These are phyloP conservation scores for Solanum piurae DNA, from an alignment of 257 asterid genomes.

Conservation along the genomic window DNA sequence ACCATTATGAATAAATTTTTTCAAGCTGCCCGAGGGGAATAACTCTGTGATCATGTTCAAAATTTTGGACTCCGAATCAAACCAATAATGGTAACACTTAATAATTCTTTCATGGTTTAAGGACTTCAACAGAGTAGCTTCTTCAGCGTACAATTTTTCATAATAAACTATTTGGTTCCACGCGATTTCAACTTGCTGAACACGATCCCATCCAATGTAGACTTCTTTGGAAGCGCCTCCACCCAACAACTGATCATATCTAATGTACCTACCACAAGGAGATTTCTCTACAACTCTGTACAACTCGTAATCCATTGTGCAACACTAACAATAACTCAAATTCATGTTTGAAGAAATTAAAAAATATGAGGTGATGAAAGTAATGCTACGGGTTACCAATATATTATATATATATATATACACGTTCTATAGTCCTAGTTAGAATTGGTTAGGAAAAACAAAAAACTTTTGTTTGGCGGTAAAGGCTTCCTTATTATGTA, in stretches of 20 bases:
- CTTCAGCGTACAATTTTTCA: conserved; percentile 13
- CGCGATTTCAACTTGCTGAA: conserved; percentile 12
- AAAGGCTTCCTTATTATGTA: background rate
- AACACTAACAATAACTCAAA: background rate
- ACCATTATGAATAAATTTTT: background rate
- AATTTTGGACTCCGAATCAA: conserved; percentile 9
- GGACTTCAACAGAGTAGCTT: conserved; percentile 21
- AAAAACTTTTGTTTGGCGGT: background rate
- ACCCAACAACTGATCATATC: background rate
- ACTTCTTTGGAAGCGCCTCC: conserved; percentile 20
- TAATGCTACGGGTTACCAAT: background rate
- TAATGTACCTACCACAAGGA: background rate
- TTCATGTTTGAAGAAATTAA: background rate
- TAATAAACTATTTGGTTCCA: conserved; percentile 14
- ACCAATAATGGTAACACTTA: conserved; percentile 27
- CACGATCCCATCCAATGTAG: conserved; percentile 21
- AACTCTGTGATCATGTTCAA: conserved; percentile 26
- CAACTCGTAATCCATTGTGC: background rate
- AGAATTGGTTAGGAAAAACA: background rate
- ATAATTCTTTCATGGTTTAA: conserved; percentile 27
- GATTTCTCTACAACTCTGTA: background rate
- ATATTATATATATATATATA: background rate
- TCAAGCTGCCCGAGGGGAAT: background rate
- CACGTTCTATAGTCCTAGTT: background rate
- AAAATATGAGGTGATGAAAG: background rate